Base-by-base conservation (phyloP, 1,284 basidiomycete species). In the Fomes fomentarius region DNA sequence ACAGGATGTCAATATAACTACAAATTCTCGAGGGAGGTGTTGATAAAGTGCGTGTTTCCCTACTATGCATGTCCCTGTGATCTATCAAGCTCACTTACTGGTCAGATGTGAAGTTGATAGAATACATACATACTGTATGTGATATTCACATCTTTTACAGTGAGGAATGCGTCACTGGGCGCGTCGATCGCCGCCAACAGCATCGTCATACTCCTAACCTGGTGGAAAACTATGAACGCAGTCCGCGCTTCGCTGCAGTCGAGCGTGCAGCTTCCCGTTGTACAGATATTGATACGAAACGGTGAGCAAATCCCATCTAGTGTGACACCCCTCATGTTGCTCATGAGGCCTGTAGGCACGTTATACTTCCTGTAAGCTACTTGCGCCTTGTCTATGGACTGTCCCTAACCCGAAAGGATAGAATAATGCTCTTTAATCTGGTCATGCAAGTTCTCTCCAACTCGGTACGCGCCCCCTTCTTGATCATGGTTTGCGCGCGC, bases 341-440 rank as follows among this genome's bases (percentile, higher is more conserved):
- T n/a, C n/a, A n/a, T n/a, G n/a, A n/a, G n/a, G n/a, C n/a, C n/a
- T n/a, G n/a, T n/a, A 47, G 45, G 45, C 6, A 34, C 45, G 11
- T n/a, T 47, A 17, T 47, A 47, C 19, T 47, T 47, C 14, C 14
- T 47, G 45, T 47, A 38, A 21, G n/a, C n/a, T n/a, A n/a, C n/a
- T n/a, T n/a, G n/a, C n/a, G n/a, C n/a, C n/a, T n/a, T n/a, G n/a
- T n/a, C n/a, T n/a, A n/a, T n/a, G n/a, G 34, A 8, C 8, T 12
- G 4, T 15, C 8, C 4, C 4, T 43, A 8, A 28, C 10, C 4
- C 17, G 14, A 1, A 7, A 30, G 14, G 3, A 10, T 19, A 47
- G 45, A n/a, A 17, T 47, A 1, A 26, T 47, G 31, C 34, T 47
- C 14, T 24, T 47, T 24, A 47, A 47, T 26, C 34, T 47, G 15